Percentiles rank a stretch among this genome's conserved stretches.
Evolutionary conservation across 148 eudicot genomes (phyloP).

Genomic region (Camellia japonica): DNA sequence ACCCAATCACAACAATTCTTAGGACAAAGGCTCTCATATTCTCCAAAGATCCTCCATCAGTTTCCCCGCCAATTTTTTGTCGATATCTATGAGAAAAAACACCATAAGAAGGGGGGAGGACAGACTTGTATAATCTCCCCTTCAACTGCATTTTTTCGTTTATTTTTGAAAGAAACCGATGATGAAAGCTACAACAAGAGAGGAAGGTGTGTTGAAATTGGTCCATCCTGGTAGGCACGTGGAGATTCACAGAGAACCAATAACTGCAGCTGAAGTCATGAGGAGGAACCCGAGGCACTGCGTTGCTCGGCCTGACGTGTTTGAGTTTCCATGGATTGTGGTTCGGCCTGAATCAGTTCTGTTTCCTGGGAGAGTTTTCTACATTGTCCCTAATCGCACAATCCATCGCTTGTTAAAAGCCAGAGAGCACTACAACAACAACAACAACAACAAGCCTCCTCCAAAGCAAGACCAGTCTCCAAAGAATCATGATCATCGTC

Average conservation of each 20-base stretch:
- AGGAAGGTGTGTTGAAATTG: slow-evolving; percentile 23
- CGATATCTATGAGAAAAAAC: background rate
- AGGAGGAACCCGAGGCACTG: slow-evolving; percentile 27
- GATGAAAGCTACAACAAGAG: slow-evolving; percentile 14
- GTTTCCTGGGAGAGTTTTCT: slow-evolving; percentile 22
- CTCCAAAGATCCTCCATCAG: background rate
- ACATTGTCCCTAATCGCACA: slow-evolving; percentile 21
- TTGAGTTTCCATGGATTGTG: slow-evolving; percentile 22
- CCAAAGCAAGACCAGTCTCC: background rate
- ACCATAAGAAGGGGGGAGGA: background rate
- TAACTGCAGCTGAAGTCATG: slow-evolving; percentile 28
- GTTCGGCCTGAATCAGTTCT: slow-evolving; percentile 23
- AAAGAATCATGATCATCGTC: background rate
- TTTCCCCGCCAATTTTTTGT: background rate
- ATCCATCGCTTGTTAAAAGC: slow-evolving; percentile 16
- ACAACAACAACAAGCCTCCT: background rate
- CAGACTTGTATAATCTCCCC: background rate
- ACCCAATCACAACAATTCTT: background rate
- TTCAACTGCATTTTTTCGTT: background rate
- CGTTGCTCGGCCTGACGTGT: slow-evolving; percentile 28
- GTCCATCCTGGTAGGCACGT: slow-evolving; percentile 23
- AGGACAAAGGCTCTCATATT: background rate
- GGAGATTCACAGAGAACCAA: slow-evolving; percentile 21
- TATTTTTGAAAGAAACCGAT: background rate
- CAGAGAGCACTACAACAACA: background rate